Evolutionary conservation across 2,329 filamentous ascomycete species (phyloP), one percentile per base, ranked within the genome.

Genomic region (Orbilia blumenaviensis): DNA sequence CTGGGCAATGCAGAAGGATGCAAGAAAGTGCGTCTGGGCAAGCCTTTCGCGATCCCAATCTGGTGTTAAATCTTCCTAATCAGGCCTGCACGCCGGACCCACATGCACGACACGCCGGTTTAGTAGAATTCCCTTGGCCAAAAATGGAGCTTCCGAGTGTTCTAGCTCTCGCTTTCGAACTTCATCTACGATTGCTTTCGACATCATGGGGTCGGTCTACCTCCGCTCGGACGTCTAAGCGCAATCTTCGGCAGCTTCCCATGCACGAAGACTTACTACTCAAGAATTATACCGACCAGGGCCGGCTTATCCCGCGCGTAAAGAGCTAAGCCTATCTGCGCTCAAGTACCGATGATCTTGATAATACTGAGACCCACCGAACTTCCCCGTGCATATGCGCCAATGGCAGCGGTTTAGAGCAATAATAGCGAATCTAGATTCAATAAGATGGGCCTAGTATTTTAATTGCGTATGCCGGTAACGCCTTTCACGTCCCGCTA

Each of bases 401-500:
- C 48, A 32, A 42, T 18, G 8, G 21, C 16, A 18, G 23, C 8
- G 16, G 3, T 12, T 23, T 21, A 25, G 29, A 34, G 10, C 34
- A 12, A 27, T 48, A 21, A 27, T 34, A 12, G 36, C 27, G 29
- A 44, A 58, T 67, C 63, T 60, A 67, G 63, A 58, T 50, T 18
- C 63, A 36, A 23, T 16, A 44, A 23, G 27, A 27, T n/a, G 29
- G 50, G 32, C 52, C 16, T 38, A 56, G 18, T 56, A 10, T 32
- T 32, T 36, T 16, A 38, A 38, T 56, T 56, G 32, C 29, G 29
- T 25, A 38, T 25, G 52, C 52, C 29, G 27, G 8, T 8, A 54
- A n/a, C 29, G 18, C 3, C 32, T 4, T 38, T 38, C 18, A n/a
- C 16, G n/a, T 46, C 16, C 23, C 50, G 16, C 8, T 18, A 16